Conservation (phyloP, 2,329 filamentous ascomycete species). For the Rhinocladiella mackenziei region DNA sequence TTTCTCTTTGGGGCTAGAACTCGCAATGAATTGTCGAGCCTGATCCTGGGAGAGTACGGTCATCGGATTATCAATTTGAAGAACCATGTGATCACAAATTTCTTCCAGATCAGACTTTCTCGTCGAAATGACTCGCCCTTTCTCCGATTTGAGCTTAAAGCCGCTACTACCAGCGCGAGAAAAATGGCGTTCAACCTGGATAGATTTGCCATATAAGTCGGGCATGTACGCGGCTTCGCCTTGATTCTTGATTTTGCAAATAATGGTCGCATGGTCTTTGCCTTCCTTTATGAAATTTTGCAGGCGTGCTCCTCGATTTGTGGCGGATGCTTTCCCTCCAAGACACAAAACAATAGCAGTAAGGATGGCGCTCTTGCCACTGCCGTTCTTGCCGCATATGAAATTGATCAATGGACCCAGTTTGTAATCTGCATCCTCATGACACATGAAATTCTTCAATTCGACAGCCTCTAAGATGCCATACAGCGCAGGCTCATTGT, state of each 20-base stretch:
- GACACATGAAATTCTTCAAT: slow-evolving; percentile 96
- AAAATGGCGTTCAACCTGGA: slow-evolving; percentile 89
- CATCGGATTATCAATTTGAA: slow-evolving; percentile 95
- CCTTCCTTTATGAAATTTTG: slow-evolving; percentile 91
- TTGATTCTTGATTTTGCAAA: slow-evolving; percentile 86
- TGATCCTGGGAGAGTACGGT: slow-evolving; percentile 95
- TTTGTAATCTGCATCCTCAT: slow-evolving; percentile 72
- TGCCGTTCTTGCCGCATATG: slow-evolving; percentile 95
- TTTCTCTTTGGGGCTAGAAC: slow-evolving; percentile 75
- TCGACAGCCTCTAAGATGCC: slow-evolving; percentile 85
- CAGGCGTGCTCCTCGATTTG: slow-evolving; percentile 84
- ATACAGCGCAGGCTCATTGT: slow-evolving; percentile 73
- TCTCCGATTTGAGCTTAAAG: slow-evolving; percentile 79
- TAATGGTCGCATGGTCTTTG: slow-evolving; percentile 66
- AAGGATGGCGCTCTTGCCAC: slow-evolving; percentile 92
- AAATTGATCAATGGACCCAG: slow-evolving; percentile 97
- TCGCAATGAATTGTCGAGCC: slow-evolving; percentile 86
- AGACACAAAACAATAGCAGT: slow-evolving; percentile 90
- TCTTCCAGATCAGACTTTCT: slow-evolving; percentile 87
- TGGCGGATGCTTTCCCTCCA: slow-evolving; percentile 89
- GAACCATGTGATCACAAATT: slow-evolving; percentile 84
- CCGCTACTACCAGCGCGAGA: slow-evolving; percentile 58
- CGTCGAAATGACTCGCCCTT: slow-evolving; percentile 65
- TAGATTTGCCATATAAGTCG: slow-evolving; percentile 76
- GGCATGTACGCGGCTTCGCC: slow-evolving; percentile 79